phyloP scores from a whole-genome alignment of 2,329 filamentous ascomycete genomes.

The Aciculosporium take region DNA sequence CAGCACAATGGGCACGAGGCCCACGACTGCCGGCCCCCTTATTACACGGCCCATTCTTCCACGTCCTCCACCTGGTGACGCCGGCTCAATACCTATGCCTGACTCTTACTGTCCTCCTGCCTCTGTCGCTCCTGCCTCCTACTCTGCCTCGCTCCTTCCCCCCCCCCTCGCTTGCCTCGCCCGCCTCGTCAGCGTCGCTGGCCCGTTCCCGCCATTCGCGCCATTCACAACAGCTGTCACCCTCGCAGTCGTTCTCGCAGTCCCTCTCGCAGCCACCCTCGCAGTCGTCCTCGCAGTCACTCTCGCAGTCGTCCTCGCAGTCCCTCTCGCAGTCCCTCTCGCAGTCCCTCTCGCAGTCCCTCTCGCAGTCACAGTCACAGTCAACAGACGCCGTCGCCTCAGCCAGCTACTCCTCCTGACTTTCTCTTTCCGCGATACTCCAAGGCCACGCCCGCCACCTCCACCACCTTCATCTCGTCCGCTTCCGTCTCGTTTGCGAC shows the following conservation, averaged over 20 bases:
- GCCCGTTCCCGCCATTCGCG: no score
- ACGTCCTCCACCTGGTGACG: neutral
- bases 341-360: slow-evolving; percentile 10
- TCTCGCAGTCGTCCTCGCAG: slow-evolving; percentile 12
- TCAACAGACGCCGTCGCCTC: slow-evolving; percentile 22
- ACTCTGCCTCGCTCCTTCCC: neutral
- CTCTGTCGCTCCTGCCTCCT: neutral
- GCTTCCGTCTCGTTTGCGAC: slow-evolving; percentile 13
- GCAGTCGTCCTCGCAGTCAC: slow-evolving; percentile 9
- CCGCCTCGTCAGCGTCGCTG: slow-evolving; percentile 1
- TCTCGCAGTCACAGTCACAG: slow-evolving; percentile 7
- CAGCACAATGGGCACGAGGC: no score
- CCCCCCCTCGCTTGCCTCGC: neutral
- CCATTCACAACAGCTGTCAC: neutral
- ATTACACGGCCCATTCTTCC: neutral
- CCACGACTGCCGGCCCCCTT: neutral
- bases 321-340: no score
- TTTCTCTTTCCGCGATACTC: slow-evolving; percentile 10
- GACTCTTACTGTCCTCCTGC: neutral
- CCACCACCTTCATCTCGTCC: slow-evolving; percentile 9
- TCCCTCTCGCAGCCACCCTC: slow-evolving; percentile 11
- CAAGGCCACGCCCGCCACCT: slow-evolving; percentile 8
- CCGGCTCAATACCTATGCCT: neutral
- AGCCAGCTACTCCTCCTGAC: slow-evolving; percentile 17
- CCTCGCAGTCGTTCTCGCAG: neutral